Evolutionary conservation across 257 asterid species (phyloP).

Genomic region (Gentiana straminea): DNA sequence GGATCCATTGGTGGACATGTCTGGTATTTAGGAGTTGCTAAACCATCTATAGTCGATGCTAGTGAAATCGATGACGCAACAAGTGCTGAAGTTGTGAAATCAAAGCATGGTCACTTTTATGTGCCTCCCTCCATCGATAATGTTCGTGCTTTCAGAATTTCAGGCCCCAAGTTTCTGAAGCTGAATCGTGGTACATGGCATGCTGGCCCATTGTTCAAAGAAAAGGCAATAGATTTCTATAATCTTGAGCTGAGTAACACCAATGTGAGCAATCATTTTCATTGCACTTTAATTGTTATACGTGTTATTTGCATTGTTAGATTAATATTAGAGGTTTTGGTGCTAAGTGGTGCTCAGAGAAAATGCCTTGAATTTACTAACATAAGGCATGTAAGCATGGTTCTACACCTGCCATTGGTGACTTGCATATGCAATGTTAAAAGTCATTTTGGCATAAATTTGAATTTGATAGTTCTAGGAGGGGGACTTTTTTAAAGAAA

Average conservation of each 20-base stretch:
- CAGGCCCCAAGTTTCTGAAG: slow-evolving; percentile 81
- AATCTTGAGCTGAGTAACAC: slow-evolving; percentile 80
- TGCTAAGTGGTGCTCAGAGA: too few species aligned
- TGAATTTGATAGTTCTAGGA: too few species aligned
- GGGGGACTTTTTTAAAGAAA: too few species aligned
- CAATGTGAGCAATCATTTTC: slow-evolving; percentile 37
- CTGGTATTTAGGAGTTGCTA: slow-evolving; percentile 97
- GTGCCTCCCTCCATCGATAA: slow-evolving; percentile 59
- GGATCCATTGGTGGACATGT: slow-evolving; percentile 72
- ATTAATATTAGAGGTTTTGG: too few species aligned
- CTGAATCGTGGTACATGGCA: slow-evolving; percentile 82
- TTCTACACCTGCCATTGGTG: too few species aligned
- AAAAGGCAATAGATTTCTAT: slow-evolving; percentile 63
- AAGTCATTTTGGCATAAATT: too few species aligned
- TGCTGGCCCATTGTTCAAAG: slow-evolving; percentile 79
- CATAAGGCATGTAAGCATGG: background rate
- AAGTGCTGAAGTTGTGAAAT: slow-evolving; percentile 23
- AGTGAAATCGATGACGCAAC: slow-evolving; percentile 15
- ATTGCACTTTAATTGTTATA: background rate
- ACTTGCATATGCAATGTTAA: too few species aligned
- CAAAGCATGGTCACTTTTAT: slow-evolving; percentile 59
- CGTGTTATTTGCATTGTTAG: background rate
- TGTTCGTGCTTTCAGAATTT: slow-evolving; percentile 59
- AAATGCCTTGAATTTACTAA: too few species aligned
- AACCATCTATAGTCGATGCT: slow-evolving; percentile 55